A percentile compares a stretch with the other conserved stretches of the same genome.
Conservation (phyloP, 139 green algal genomes). For the Tetradesmus lagerheimii region DNA sequence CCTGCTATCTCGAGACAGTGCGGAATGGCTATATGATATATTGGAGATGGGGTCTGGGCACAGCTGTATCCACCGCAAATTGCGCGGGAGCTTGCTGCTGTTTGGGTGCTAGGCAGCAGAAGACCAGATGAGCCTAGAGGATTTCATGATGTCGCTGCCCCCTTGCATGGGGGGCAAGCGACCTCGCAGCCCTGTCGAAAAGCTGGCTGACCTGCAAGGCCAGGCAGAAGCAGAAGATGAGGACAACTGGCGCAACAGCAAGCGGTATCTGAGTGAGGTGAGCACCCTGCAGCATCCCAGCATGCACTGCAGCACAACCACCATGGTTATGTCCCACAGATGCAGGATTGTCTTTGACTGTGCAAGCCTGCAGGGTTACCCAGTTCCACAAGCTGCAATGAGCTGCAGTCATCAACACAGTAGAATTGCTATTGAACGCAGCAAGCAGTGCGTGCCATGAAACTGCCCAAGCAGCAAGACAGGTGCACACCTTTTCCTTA, state of each 20-base stretch:
- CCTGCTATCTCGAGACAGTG: no score
- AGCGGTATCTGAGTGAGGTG: slow-evolving; percentile 39
- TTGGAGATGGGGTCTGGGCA: background rate
- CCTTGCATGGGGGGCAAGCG: slow-evolving; percentile 12
- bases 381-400: background rate
- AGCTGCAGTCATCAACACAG: background rate
- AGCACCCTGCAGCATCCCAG: background rate
- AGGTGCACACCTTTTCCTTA: background rate
- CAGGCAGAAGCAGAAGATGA: slow-evolving; percentile 23
- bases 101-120: background rate
- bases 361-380: no score
- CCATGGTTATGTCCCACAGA: no score
- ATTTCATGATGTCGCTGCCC: background rate
- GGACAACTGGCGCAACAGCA: slow-evolving; percentile 39
- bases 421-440: no score
- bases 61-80: background rate
- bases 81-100: background rate
- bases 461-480: background rate
- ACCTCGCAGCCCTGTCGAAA: slow-evolving; percentile 23
- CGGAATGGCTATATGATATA: no score
- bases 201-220: slow-evolving; percentile 20
- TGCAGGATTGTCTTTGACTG: no score
- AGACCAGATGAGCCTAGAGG: background rate
- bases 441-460: background rate
- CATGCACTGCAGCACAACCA: background rate